A percentile compares a stretch with the other conserved stretches of the same genome.
phyloP scores from a whole-genome alignment of 2,329 filamentous ascomycete genomes.

The Apiospora marii region DNA sequence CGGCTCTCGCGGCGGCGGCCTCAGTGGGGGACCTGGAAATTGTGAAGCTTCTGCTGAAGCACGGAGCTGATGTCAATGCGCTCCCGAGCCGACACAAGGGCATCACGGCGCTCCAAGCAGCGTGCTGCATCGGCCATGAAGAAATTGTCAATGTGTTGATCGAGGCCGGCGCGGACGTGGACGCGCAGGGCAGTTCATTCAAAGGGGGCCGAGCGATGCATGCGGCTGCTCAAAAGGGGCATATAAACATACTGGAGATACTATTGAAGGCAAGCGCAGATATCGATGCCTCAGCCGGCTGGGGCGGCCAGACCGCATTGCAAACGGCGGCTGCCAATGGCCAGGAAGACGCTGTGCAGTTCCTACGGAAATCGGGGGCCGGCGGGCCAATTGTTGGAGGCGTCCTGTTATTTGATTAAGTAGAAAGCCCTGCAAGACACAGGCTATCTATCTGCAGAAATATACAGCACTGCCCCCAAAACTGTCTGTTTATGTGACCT shows the following conservation, averaged over 20 bases:
- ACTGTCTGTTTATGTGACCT: no score
- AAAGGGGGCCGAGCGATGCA: constrained; percentile 48
- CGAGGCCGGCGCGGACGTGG: constrained; percentile 39
- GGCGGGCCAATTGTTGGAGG: constrained; percentile 30
- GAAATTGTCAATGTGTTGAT: constrained; percentile 41
- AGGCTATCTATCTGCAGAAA: background rate
- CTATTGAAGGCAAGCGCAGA: constrained; percentile 47
- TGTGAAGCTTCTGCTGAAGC: constrained; percentile 39
- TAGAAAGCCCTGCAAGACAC: background rate
- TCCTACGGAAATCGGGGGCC: constrained; percentile 48
- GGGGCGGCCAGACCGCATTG: constrained; percentile 42
- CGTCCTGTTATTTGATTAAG: constrained; percentile 31
- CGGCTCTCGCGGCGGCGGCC: constrained; percentile 48
- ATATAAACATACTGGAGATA: constrained; percentile 36
- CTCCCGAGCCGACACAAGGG: constrained; percentile 45
- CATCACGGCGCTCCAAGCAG: constrained; percentile 50
- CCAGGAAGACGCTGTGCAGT: constrained; percentile 49
- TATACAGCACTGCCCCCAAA: no score
- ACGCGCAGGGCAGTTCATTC: constrained; percentile 43
- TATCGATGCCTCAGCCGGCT: constrained; percentile 41
- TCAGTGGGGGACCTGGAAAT: constrained; percentile 37
- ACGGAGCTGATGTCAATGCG: constrained; percentile 44
- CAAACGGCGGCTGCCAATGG: constrained; percentile 46
- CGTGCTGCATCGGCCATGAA: constrained; percentile 39
- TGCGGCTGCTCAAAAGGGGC: constrained; percentile 43